Evolutionary conservation across 345 rosid species (phyloP), one percentile per base, ranked within the genome.

Genomic region (Euphorbia pulcherrima): DNA sequence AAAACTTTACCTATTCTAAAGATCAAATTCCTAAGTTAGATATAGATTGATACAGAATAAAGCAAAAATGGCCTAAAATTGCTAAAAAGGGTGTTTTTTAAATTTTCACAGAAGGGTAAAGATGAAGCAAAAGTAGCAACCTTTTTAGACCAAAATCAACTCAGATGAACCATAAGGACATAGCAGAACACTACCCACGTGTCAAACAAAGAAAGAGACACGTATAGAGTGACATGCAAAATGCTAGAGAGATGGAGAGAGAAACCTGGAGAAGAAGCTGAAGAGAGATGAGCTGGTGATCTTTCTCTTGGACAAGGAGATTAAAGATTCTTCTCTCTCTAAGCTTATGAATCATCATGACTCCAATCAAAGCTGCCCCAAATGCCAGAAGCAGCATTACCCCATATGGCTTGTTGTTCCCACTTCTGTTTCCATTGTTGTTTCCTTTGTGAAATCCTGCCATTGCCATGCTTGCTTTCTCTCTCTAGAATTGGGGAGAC

Each of bases 191-290:
- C 3, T 51, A 52, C 13, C 67, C 62, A 69, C 37, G 16, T 69
- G 72, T 67, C 62, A 67, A 30, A 24, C 18, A 30, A 51, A 69
- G 13, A 73, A 66, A 18, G 51, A 47, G 80, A 75, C 74, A 60
- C 67, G 76, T 64, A 21, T 28, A 65, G 73, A 47, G 65, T 9
- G 10, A 26, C 50, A 65, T 5, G 55, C 60, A 59, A 48, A 67
- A 13, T 8, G 1, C 48, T 66, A 63, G 18, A 37, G 55, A 48
- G 26, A 51, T 46, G 41, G 70, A 65, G 74, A 24, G 60, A 29
- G 68, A 33, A 50, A 88, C 92, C 90, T 85, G 88, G 61, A 85
- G 71, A 74, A 84, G 83, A 64, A 80, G 70, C 2, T 85, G 84
- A 65, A 88, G 79, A 4, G 88, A 79, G 3, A 70, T 12, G 71